Evolutionary conservation across 1,284 basidiomycete species (phyloP), one percentile per base, ranked within the genome.

Genomic region (Neotropicomus parvogracilis): DNA sequence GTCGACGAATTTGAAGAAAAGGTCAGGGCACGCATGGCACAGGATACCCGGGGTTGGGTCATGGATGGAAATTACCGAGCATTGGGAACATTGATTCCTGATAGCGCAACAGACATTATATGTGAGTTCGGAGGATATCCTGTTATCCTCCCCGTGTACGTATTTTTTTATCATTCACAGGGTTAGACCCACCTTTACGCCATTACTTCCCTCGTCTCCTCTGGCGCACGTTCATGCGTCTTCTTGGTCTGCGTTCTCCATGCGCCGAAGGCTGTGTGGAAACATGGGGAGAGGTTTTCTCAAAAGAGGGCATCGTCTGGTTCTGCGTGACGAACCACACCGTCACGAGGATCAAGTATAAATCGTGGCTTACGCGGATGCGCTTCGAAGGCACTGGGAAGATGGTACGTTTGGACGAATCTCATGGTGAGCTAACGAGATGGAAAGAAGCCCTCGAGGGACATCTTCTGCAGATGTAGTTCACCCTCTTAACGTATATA

Each of bases 161-260:
- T n/a, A 17, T 39, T 16, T 17, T 3, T 16, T 19, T 47, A 24
- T 24, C 24, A 4, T 33, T 12, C 31, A 40, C 49, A 84, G 81
- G 81, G 83, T 68, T 85, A 19, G 80, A 84, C 57, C 80, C 81
- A 14, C 83, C 83, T 9, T 67, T 85, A 37, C 21, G 65, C 8
- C 63, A 77, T 14, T 84, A 82, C 64, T 73, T 85, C 48, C 78
- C 80, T 33, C 76, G 82, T 14, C 54, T 84, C 17, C 54, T 75
- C 47, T 48, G 67, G 44, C 73, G 82, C 38, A 83, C 82, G 1
- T 57, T 81, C 24, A 59, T 67, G 48, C 77, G 82, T 17, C 54
- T 82, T 12, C 44, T 81, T 26, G 53, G 72, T 3, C 46, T 72
- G 17, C 44, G 60, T 1, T 10, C 53, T 2, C 61, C 72, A 2